phyloP scores from a whole-genome alignment of 305 asterid genomes.

The Nicotiana rustica region DNA sequence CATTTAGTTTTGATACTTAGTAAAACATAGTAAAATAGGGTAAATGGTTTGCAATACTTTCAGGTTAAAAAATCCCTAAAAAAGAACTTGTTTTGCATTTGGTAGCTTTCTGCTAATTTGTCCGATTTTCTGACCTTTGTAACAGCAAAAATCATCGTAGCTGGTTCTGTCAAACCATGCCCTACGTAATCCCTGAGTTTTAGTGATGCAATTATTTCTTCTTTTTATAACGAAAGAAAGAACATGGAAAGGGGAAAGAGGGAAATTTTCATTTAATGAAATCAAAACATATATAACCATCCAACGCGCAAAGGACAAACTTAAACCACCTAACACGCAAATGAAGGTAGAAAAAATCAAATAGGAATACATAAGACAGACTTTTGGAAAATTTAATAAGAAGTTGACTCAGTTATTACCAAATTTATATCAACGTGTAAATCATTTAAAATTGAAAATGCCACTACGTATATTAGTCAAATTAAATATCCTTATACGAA shows the following conservation, averaged over 20 bases:
- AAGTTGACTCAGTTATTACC: too few relatives aligned
- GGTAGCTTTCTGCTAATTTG: too few relatives aligned
- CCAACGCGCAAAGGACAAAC: background rate
- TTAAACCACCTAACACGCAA: background rate
- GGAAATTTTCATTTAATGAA: background rate
- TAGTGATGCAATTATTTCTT: background rate
- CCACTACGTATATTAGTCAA: background rate
- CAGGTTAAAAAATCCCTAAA: too few relatives aligned
- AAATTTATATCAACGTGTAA: background rate
- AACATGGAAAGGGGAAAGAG: background rate
- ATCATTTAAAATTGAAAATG: constrained; percentile 1
- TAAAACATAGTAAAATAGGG: too few relatives aligned
- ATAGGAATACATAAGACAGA: background rate
- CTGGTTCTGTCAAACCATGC: background rate
- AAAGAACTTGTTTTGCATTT: too few relatives aligned
- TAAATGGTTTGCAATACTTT: too few relatives aligned
- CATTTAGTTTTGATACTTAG: too few relatives aligned
- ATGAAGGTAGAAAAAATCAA: background rate
- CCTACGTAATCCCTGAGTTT: background rate
- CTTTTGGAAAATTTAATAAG: too few relatives aligned
- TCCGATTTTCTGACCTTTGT: background rate
- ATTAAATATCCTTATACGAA: too few relatives aligned
- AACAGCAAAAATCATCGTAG: background rate
- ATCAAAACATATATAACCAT: background rate
- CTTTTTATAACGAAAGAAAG: background rate